Conservation (phyloP, 306 rosid genomes). For the Dryas alaskensis region DNA sequence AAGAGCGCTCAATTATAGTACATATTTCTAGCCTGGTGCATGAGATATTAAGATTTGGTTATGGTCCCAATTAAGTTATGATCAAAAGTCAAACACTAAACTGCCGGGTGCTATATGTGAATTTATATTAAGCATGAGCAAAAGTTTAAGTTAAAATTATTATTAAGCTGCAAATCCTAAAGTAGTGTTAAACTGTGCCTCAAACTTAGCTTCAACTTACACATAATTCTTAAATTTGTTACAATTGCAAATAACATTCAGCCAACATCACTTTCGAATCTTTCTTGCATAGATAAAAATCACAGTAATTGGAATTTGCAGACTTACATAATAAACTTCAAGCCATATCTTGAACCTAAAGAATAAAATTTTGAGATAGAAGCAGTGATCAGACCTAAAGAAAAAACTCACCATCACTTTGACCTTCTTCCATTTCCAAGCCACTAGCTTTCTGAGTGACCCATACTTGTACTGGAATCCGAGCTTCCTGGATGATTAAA, state of each 20-base stretch:
- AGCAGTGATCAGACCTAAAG: slow-evolving; percentile 21
- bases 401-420: slow-evolving; percentile 44
- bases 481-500: slow-evolving; percentile 70
- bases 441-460: slow-evolving; percentile 78
- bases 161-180: too few relatives aligned
- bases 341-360: neutral
- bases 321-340: neutral
- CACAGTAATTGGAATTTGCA: neutral
- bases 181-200: neutral
- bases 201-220: neutral
- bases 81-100: neutral
- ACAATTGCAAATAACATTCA: neutral
- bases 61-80: neutral
- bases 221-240: neutral
- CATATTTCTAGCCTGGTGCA: neutral
- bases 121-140: neutral
- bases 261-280: neutral
- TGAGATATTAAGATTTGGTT: neutral
- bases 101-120: neutral
- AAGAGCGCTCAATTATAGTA: neutral
- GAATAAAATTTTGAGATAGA: slow-evolving; percentile 11
- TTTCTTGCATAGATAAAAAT: too few relatives aligned
- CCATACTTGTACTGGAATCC: slow-evolving; percentile 88
- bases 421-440: slow-evolving; percentile 63
- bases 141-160: too few relatives aligned